These are phyloP conservation scores for Podosphaera aphanis DNA, from an alignment of 2,329 filamentous ascomycete species.

Conservation along the genomic window DNA sequence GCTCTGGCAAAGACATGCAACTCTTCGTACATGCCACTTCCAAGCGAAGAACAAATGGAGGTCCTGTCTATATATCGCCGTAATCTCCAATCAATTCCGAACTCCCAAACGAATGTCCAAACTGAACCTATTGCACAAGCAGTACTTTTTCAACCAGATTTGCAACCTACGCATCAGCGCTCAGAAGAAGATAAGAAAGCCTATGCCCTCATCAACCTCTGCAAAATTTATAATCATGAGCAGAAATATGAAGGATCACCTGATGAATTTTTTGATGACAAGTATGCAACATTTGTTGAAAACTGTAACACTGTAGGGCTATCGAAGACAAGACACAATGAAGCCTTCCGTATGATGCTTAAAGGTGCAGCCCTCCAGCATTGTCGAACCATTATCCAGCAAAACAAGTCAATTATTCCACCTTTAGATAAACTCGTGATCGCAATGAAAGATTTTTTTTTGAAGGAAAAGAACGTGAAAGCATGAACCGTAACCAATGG, in stretches of 20 bases:
- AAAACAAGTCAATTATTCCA: not conserved
- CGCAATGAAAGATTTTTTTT: not conserved
- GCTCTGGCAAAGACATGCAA: not conserved
- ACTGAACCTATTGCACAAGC: no score
- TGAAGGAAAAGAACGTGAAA: not conserved
- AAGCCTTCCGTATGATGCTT: not conserved
- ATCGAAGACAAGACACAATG: not conserved
- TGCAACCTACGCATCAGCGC: not conserved
- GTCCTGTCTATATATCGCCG: not conserved
- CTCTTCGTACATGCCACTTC: not conserved
- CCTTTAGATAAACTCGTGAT: not conserved
- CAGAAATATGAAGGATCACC: not conserved
- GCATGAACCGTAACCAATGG: not conserved
- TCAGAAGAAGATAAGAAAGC: not conserved
- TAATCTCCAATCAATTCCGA: conserved; percentile 10
- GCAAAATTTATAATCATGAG: not conserved
- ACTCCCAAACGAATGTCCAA: not conserved
- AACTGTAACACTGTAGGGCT: not conserved
- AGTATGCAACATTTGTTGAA: not conserved
- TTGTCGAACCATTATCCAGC: not conserved
- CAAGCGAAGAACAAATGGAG: not conserved
- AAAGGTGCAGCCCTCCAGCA: not conserved
- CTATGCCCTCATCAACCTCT: not conserved
- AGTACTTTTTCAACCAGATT: not conserved
- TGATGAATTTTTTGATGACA: not conserved